Conservation (phyloP, 768 basidiomycete genomes). For the Tricholoma matsutake region DNA sequence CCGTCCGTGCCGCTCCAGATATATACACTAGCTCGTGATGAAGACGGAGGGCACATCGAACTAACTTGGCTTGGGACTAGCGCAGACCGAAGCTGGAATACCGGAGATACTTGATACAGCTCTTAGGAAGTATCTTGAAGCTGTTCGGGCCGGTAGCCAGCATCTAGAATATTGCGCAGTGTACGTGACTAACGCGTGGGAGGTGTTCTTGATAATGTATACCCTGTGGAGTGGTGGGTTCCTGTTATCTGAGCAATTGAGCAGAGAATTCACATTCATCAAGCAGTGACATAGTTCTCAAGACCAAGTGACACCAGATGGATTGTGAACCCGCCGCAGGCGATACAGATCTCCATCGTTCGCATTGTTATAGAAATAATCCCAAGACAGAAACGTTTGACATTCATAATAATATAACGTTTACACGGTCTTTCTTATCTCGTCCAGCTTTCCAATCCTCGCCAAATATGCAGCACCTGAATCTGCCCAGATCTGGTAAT, state of each 20-base stretch:
- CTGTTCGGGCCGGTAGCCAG: not conserved
- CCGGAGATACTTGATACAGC: not conserved
- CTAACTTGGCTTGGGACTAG: not conserved
- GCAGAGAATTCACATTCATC: not conserved
- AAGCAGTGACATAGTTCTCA: not conserved
- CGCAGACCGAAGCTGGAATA: not conserved
- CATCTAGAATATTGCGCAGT: not conserved
- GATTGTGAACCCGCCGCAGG: not conserved
- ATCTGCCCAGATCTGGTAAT: constrained; percentile 70
- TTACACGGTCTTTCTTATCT: constrained; percentile 17
- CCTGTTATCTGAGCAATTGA: not conserved
- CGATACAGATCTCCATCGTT: not conserved
- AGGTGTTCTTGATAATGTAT: not conserved
- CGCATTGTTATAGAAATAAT: not conserved
- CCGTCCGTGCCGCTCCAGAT: too few species aligned
- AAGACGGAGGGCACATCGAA: not conserved
- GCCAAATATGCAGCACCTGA: constrained; percentile 64
- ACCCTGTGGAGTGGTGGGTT: not conserved
- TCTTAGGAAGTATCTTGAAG: not conserved
- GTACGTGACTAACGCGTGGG: too few species aligned
- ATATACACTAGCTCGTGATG: too few species aligned
- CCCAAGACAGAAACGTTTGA: not conserved
- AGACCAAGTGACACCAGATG: not conserved
- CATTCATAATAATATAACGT: not conserved
- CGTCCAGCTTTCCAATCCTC: constrained; percentile 42